Base-by-base conservation (phyloP, 164 flowering plant genomes). In the Sedum album region DNA sequence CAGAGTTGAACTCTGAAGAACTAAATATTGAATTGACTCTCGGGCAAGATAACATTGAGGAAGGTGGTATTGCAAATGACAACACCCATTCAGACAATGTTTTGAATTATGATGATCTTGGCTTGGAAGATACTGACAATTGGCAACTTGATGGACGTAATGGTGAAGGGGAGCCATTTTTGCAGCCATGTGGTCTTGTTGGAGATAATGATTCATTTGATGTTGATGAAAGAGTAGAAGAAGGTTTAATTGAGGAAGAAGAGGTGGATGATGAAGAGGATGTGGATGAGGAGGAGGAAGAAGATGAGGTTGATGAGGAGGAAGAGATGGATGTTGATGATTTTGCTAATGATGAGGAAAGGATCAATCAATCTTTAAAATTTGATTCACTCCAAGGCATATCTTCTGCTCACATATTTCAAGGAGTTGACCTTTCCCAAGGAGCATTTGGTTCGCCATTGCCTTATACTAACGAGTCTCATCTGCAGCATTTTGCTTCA, bases 31-130 rank as follows among this genome's bases (percentile, higher is more conserved):
- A 76, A 44, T 68, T 83, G 76, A 76, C 77, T 66, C 82, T 85
- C 53, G 85, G 85, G 67, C 76, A 79, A 62, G 81, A 79, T 1
- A 74, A 66, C 68, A 60, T 38, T 53, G 60, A 7, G 41, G 8
- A 38, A 10, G 41, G 10, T 38, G 41, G 41, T 38, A 38, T 38
- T 38, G 41, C 6, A 28, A 53, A 23, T 21, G 60, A 53, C 0
- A 21, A 53, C 7, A 2, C 60, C 21, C 60, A 53, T 5, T 13
- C 30, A 6, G 60, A 53, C 15, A 78, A 78, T 44, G 69, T 65
- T 36, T 78, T 86, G 85, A 83, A 81, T 61, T 73, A 77, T 71
- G 82, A 80, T 68, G 82, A 78, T 20, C 64, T 70, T 70, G 79
- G 79, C 60, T 81, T 69, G 35, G 82, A 79, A 31, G 75, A 57